Percentiles rank a stretch among this genome's conserved stretches.
phyloP scores from a whole-genome alignment of 176 grass and related monocot genomes.

The Oryza nivara region DNA sequence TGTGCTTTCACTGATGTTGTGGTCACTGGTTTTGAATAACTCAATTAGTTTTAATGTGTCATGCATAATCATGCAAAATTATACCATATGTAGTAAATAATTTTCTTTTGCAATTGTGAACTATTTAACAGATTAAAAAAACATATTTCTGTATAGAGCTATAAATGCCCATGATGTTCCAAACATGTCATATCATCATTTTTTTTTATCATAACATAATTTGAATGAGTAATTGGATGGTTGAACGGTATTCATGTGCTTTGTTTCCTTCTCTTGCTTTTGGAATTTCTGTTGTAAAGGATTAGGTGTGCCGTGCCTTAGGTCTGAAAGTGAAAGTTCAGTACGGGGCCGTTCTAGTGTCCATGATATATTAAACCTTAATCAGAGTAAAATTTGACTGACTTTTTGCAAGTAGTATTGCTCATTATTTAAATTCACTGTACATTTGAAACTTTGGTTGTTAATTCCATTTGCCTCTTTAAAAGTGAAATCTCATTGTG shows the following conservation, averaged over 20 bases:
- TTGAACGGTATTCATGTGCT: background rate
- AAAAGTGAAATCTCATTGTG: background rate
- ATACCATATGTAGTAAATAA: background rate
- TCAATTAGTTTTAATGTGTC: background rate
- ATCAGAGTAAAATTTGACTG: background rate
- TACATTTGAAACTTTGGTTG: background rate
- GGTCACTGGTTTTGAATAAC: background rate
- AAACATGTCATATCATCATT: conserved; percentile 16
- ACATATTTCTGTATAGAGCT: background rate
- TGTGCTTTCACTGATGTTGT: background rate
- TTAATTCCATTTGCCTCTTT: background rate
- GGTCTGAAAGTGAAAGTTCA: background rate
- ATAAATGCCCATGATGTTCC: background rate
- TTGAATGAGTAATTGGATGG: background rate
- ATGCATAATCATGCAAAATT: background rate
- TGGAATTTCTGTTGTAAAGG: background rate
- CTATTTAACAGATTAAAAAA: background rate
- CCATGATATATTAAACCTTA: background rate
- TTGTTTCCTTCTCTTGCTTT: background rate
- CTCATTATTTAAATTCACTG: background rate
- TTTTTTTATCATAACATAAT: background rate
- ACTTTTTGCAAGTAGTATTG: background rate
- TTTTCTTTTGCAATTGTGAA: conserved; percentile 4
- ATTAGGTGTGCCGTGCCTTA: background rate
- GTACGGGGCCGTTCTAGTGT: background rate